Base-by-base conservation (phyloP, 2,329 filamentous ascomycete species). In the Aspergillus brasiliensis region DNA sequence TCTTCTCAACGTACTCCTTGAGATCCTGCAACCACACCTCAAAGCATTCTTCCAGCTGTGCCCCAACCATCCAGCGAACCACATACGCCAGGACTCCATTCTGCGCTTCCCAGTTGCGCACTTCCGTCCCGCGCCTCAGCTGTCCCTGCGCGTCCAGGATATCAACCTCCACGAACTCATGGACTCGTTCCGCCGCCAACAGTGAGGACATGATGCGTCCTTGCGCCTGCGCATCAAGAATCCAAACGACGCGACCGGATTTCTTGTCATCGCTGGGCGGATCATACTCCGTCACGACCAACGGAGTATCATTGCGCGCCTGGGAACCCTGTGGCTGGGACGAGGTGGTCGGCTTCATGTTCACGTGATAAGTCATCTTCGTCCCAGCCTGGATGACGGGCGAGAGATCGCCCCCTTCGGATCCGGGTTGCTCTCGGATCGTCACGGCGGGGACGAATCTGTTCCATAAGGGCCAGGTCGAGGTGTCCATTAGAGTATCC, bases 391-490 rank as follows among this genome's bases (percentile, higher is more conserved):
- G 75, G 5, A 79, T 69, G 19, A 68, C 52, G 10, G 69, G 66
- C 0, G 71, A 72, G 51, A 66, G 64, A 0, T 61, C 13, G 8
- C 47, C 23, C 60, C 19, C 17, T 4, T 63, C 46, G 42, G 66
- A 44, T 8, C 21, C 37, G 58, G 78, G 73, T 28, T 81, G 80
- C 38, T 74, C 72, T 47, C 73, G 77, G 64, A 83, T 78, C n/a
- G 74, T 76, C 4, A 81, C 79, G 23, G 72, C 71, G 2, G 79
- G 76, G 5, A 80, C 72, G 66, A 82, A 82, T 6, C 71, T 71
- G 63, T 82, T 83, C 81, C 81, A 83, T 49, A 75, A 65, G 21
- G 75, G 73, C 76, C 77, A 83, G 53, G 75, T 78, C 21, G 78
- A 76, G 27, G 78, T 78, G 66, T 82, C 73, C 51, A 78, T 72